A percentile compares a stretch with the other conserved stretches of the same genome.
These are phyloP conservation scores for Ulmus americana DNA, from an alignment of 331 rosid species.

Conservation along the genomic window DNA sequence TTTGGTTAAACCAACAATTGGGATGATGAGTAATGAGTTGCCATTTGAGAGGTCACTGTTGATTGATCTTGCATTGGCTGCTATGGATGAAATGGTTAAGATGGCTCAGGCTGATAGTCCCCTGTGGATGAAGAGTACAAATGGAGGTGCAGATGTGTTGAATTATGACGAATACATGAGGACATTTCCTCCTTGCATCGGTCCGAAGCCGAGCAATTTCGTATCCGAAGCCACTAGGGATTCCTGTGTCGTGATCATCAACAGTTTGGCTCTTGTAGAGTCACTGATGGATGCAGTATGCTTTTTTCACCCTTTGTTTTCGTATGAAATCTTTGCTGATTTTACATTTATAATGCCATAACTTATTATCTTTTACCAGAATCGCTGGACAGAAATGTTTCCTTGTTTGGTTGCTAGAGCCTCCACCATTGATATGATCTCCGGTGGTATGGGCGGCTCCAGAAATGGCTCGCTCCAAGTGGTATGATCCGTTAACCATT, in stretches of 20 bases:
- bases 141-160: conserved; percentile 47
- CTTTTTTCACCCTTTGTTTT: conserved; percentile 15
- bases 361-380: conserved; percentile 32
- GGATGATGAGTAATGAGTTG: conserved; percentile 36
- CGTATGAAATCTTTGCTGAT: not conserved
- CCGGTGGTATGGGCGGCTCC: conserved; percentile 48
- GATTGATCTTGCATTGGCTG: conserved; percentile 46
- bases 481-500: conserved; percentile 37
- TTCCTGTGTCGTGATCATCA: conserved; percentile 35
- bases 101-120: conserved; percentile 50
- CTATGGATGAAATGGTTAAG: conserved; percentile 73
- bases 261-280: conserved; percentile 52
- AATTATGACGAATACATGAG: conserved; percentile 60
- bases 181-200: conserved; percentile 38
- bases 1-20: conserved; percentile 28
- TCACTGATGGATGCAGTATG: conserved; percentile 64
- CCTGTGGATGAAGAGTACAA: conserved; percentile 55
- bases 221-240: conserved; percentile 61
- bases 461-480: conserved; percentile 63
- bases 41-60: conserved; percentile 42
- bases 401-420: conserved; percentile 55
- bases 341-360: conserved; percentile 1
- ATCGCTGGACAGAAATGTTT: conserved; percentile 77
- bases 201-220: conserved; percentile 36
- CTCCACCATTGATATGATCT: conserved; percentile 41